A percentile compares a stretch with the other conserved stretches of the same genome.
Conservation (phyloP, 805 yeast genomes). For the Kazachstania viticola region DNA sequence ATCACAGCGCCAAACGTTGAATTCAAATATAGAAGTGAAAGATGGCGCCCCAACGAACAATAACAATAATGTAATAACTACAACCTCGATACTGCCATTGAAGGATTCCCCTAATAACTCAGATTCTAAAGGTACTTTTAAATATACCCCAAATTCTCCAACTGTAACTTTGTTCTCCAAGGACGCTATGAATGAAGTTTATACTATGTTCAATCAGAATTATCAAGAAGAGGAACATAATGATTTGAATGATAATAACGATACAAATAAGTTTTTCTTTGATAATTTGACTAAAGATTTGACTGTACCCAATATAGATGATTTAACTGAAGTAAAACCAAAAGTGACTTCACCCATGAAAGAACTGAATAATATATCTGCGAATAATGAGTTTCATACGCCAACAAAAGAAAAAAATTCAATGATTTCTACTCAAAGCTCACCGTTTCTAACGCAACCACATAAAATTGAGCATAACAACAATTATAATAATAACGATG, state of each 20-base stretch:
- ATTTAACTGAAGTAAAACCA: slow-evolving; percentile 27
- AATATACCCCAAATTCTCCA: slow-evolving; percentile 43
- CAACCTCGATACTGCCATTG: slow-evolving; percentile 35
- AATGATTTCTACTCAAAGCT: slow-evolving; percentile 14
- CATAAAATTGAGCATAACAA: slow-evolving; percentile 2
- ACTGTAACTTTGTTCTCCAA: slow-evolving; percentile 58
- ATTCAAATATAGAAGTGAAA: too few relatives aligned
- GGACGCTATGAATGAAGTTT: slow-evolving; percentile 63
- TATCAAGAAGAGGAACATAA: slow-evolving; percentile 6
- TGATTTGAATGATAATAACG: slow-evolving; percentile 11
- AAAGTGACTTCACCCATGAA: not conserved
- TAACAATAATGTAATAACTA: slow-evolving; percentile 6
- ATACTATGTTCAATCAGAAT: slow-evolving; percentile 57
- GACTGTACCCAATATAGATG: slow-evolving; percentile 24
- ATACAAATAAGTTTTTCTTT: slow-evolving; percentile 17
- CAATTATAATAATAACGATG: slow-evolving; percentile 5
- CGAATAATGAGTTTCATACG: slow-evolving; percentile 15
- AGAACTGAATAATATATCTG: too few relatives aligned
- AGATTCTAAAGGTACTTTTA: slow-evolving; percentile 2
- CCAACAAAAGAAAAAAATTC: slow-evolving; percentile 24
- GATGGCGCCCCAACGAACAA: too few relatives aligned
- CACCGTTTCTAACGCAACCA: too few relatives aligned
- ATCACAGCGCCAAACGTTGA: too few relatives aligned
- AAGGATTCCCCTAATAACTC: slow-evolving; percentile 24
- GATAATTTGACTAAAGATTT: slow-evolving; percentile 30